These are phyloP conservation scores for Candolleomyces eurysporus DNA, from an alignment of 768 basidiomycete species.

Conservation along the genomic window DNA sequence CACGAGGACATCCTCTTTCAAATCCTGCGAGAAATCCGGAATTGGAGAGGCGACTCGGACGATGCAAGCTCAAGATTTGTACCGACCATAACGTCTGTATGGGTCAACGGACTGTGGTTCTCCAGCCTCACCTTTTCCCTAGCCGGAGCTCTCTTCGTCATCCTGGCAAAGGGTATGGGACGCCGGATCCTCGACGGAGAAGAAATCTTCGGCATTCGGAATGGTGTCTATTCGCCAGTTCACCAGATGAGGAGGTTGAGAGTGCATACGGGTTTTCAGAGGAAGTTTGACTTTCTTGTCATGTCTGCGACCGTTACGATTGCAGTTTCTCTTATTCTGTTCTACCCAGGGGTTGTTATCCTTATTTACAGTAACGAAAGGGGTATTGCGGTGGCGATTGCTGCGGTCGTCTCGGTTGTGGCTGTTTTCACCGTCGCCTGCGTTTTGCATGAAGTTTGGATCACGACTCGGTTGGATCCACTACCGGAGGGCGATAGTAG, in stretches of 20 bases:
- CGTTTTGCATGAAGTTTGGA: constrained; percentile 1
- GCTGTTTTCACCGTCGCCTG: neutral
- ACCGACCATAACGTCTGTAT: neutral
- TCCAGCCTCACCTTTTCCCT: neutral
- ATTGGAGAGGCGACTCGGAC: too few species aligned
- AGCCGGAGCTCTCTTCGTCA: neutral
- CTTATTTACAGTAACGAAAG: neutral
- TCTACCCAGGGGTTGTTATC: constrained; percentile 1
- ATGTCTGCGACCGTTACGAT: neutral
- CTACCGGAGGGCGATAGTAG: too few species aligned
- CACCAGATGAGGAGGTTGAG: neutral
- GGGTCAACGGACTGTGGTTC: neutral
- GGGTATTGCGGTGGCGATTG: neutral
- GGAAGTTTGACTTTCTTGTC: neutral
- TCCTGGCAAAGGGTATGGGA: neutral
- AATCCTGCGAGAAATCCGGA: too few species aligned
- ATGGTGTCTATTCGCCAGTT: neutral
- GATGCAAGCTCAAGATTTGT: too few species aligned
- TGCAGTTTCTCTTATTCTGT: neutral
- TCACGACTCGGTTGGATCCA: neutral
- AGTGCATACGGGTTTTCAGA: neutral
- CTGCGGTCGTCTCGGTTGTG: neutral
- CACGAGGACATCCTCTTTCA: too few species aligned
- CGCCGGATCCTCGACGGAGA: neutral
- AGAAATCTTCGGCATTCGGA: neutral